A percentile compares a stretch with the other conserved stretches of the same genome.
Evolutionary conservation across 2,329 filamentous ascomycete species (phyloP).

Genomic region (Alternaria ventricosa): DNA sequence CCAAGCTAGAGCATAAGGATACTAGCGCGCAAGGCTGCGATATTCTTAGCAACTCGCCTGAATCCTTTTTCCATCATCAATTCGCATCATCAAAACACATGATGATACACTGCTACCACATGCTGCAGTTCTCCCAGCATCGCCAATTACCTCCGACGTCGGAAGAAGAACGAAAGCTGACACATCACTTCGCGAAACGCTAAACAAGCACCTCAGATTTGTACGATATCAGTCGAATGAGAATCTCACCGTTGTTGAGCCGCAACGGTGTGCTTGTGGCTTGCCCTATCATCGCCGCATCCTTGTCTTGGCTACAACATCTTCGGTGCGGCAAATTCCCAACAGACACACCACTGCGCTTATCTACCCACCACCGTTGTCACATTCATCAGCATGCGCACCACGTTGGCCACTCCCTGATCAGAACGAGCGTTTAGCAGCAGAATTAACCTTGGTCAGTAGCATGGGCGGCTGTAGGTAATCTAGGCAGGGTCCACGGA

Average conservation of each 20-base stretch:
- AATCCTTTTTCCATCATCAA: slow-evolving; percentile 1
- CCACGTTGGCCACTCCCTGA: slow-evolving; percentile 2
- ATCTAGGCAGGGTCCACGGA: slow-evolving; percentile 7
- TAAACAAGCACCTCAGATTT: background rate
- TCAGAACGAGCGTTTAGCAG: background rate
- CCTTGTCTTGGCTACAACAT: slow-evolving; percentile 1
- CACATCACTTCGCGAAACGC: background rate
- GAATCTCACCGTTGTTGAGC: slow-evolving; percentile 17
- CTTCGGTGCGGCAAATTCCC: slow-evolving; percentile 19
- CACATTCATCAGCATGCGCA: background rate
- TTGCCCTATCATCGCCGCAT: slow-evolving; percentile 1
- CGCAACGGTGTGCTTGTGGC: slow-evolving; percentile 12
- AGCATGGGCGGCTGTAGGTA: slow-evolving; percentile 1
- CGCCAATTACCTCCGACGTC: background rate
- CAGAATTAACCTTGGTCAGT: background rate
- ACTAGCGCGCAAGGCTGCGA: background rate
- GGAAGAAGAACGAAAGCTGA: background rate
- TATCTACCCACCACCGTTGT: slow-evolving; percentile 6
- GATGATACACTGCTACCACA: background rate
- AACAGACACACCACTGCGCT: slow-evolving; percentile 12
- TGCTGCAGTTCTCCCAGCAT: background rate
- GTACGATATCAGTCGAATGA: slow-evolving; percentile 3
- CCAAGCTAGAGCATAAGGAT: background rate
- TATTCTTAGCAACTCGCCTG: slow-evolving; percentile 4
- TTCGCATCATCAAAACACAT: background rate